Evolutionary conservation across 164 flowering plant species (phyloP).

Genomic region (Buxus sempervirens): DNA sequence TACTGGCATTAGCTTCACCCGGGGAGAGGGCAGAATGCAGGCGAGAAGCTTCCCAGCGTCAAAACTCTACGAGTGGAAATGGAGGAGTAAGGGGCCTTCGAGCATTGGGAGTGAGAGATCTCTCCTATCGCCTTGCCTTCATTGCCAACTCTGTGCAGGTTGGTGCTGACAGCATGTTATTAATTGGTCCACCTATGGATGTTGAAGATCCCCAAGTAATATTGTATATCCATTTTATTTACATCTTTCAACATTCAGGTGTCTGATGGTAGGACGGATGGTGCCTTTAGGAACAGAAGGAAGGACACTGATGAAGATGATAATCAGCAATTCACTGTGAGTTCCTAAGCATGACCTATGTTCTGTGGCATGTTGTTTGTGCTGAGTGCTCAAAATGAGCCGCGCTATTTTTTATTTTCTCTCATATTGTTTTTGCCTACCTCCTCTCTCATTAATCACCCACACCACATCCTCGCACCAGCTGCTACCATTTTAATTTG

Average conservation of each 20-base stretch:
- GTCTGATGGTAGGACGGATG: conserved; percentile 72
- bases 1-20: conserved; percentile 90
- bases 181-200: background rate
- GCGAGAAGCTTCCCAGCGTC: conserved; percentile 60
- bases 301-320: conserved; percentile 76
- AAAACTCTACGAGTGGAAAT: conserved; percentile 39
- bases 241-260: conserved; percentile 33
- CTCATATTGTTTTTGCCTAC: background rate
- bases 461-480: too few species aligned
- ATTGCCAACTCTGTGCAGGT: conserved; percentile 99
- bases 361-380: background rate
- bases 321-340: conserved; percentile 61
- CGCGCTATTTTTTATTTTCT: too few species aligned
- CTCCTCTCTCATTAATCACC: too few species aligned
- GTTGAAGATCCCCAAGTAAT: too few species aligned
- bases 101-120: conserved; percentile 95
- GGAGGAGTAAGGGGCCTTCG: conserved; percentile 92
- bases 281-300: conserved; percentile 66
- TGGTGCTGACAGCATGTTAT: conserved; percentile 8
- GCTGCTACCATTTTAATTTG: too few species aligned
- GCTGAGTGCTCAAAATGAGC: background rate
- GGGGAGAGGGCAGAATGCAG: conserved; percentile 93
- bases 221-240: background rate
- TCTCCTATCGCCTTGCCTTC: conserved; percentile 88
- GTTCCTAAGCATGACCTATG: conserved; percentile 12